These are phyloP conservation scores for Alternaria consortialis DNA, from an alignment of 2,329 filamentous ascomycete genomes.

Conservation along the genomic window DNA sequence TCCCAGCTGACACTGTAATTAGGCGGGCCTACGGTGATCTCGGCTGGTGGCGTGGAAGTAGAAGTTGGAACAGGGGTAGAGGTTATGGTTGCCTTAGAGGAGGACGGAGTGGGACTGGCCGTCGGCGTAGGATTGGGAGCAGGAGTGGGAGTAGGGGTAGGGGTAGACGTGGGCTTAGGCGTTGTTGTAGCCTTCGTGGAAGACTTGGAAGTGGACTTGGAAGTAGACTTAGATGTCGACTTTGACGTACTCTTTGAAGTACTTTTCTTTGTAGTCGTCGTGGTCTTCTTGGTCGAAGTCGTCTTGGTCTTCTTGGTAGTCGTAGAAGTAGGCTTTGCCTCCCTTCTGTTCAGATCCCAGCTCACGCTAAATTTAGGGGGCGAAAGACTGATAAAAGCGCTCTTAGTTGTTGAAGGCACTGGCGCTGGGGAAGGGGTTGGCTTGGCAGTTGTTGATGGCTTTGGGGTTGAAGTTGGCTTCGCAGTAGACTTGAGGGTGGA, in stretches of 20 bases:
- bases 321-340: slow-evolving; percentile 13
- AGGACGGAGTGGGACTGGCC: neutral
- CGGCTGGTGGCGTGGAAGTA: slow-evolving; percentile 12
- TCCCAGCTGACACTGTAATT: slow-evolving; percentile 19
- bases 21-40: slow-evolving; percentile 23
- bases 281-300: slow-evolving; percentile 1
- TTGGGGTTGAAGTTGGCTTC: slow-evolving; percentile 8
- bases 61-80: neutral
- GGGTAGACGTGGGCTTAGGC: slow-evolving; percentile 14
- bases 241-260: slow-evolving; percentile 10
- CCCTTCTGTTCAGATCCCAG: slow-evolving; percentile 21
- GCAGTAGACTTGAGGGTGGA: slow-evolving; percentile 7
- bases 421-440: slow-evolving; percentile 11
- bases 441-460: slow-evolving; percentile 7
- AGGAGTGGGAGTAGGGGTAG: neutral
- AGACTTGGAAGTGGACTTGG: slow-evolving; percentile 13
- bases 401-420: slow-evolving; percentile 12
- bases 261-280: slow-evolving; percentile 9
- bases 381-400: slow-evolving; percentile 12
- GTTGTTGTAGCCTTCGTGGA: slow-evolving; percentile 11
- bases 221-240: slow-evolving; percentile 8
- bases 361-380: slow-evolving; percentile 22
- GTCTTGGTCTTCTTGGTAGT: slow-evolving; percentile 5
- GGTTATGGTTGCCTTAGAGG: neutral
- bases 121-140: slow-evolving; percentile 2